Conservation (phyloP, 78 protist genomes). For the Reticulomyxa filosa region DNA sequence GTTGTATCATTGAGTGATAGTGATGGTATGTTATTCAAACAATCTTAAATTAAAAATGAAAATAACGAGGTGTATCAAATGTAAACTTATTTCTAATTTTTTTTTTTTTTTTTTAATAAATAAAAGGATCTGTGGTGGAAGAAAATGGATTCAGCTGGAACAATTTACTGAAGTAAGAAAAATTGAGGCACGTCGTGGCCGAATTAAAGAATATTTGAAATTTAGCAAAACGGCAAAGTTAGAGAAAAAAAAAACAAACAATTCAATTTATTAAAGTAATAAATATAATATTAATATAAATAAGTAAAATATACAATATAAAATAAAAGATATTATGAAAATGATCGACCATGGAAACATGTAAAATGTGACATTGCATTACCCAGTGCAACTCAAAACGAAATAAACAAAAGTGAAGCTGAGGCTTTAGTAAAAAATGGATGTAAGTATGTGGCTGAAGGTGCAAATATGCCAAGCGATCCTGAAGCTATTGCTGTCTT, state of each 20-base stretch:
- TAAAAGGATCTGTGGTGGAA: no score
- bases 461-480: slow-evolving; percentile 41
- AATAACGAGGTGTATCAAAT: no score
- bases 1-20: no score
- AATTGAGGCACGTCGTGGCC: slow-evolving; percentile 12
- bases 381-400: slow-evolving; percentile 60
- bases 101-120: no score
- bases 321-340: no score
- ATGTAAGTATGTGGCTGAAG: slow-evolving; percentile 21
- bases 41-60: slow-evolving; percentile 24
- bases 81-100: no score
- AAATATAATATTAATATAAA: no score
- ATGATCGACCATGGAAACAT: slow-evolving; percentile 20
- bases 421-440: slow-evolving; percentile 13
- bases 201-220: slow-evolving; percentile 1
- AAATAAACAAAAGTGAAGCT: slow-evolving; percentile 28
- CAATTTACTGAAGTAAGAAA: slow-evolving; percentile 16
- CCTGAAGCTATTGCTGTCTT: slow-evolving; percentile 23
- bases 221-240: no score
- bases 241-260: no score
- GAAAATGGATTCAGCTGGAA: no score
- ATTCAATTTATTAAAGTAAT: no score
- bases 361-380: slow-evolving; percentile 37
- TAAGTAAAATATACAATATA: not conserved
- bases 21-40: slow-evolving; percentile 9